phyloP scores from a whole-genome alignment of 1,139 yeast genomes.

The Zygoascus meyerae region DNA sequence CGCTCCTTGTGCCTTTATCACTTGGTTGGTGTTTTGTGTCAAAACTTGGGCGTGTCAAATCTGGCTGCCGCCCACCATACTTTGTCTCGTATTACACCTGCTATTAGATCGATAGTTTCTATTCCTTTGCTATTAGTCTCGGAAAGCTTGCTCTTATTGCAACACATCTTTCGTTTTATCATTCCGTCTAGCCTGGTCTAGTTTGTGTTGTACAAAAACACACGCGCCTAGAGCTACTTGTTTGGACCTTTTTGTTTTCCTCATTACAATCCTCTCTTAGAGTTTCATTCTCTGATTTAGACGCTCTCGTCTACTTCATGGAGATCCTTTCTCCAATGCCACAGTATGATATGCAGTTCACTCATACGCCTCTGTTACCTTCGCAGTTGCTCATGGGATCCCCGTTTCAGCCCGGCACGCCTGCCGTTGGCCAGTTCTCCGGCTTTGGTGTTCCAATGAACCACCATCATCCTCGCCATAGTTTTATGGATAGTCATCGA shows the following conservation, averaged over 20 bases:
- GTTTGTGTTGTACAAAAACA: too few species aligned
- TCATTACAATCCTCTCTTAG: neutral
- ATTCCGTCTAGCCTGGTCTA: too few species aligned
- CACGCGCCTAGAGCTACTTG: neutral
- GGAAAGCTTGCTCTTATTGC: too few species aligned
- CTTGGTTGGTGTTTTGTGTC: too few species aligned
- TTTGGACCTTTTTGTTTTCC: neutral
- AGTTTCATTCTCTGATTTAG: neutral
- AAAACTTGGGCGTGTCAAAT: too few species aligned
- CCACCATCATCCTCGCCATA: neutral
- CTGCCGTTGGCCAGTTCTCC: conserved; percentile 29
- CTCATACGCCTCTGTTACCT: conserved; percentile 54
- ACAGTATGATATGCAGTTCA: conserved; percentile 33
- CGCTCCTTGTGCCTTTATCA: too few species aligned
- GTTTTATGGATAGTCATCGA: neutral
- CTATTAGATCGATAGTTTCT: too few species aligned
- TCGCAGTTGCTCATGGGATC: conserved; percentile 61
- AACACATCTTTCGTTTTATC: too few species aligned
- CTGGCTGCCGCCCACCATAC: too few species aligned
- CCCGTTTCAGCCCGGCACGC: conserved; percentile 50
- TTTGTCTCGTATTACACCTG: too few species aligned
- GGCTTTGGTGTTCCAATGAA: conserved; percentile 15
- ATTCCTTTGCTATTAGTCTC: too few species aligned
- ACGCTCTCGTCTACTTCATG: neutral
- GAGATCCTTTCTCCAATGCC: conserved; percentile 21